phyloP scores from a whole-genome alignment of 352 stramenopile species.

The Pythium sukuiense region DNA sequence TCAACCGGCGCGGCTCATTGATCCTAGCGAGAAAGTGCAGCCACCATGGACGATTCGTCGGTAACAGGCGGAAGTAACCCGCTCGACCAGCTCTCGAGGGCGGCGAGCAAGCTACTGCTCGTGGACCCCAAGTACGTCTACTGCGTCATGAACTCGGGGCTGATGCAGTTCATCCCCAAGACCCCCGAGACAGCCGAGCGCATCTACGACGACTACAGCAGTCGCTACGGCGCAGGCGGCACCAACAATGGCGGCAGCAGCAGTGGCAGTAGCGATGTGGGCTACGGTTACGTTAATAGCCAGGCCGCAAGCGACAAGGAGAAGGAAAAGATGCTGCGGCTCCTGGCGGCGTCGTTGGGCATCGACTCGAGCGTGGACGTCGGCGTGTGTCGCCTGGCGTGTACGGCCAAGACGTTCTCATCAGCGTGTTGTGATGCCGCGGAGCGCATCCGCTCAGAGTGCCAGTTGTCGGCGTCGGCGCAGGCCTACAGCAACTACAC shows the following conservation, averaged over 20 bases:
- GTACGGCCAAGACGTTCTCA: conserved; percentile 7
- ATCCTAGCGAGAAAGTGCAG: background rate
- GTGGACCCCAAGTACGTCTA: conserved; percentile 48
- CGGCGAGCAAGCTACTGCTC: conserved; percentile 37
- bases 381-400: conserved; percentile 2
- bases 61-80: background rate
- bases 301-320: background rate
- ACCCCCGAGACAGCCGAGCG: background rate
- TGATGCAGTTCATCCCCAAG: conserved; percentile 38
- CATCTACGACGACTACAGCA: background rate
- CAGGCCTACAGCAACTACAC: conserved; percentile 38
- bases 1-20: background rate
- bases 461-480: conserved; percentile 28
- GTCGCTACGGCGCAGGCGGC: background rate
- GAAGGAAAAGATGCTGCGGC: background rate
- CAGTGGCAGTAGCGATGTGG: background rate
- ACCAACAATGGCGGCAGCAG: background rate
- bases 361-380: conserved; percentile 12
- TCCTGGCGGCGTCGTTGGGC: background rate
- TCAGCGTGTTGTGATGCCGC: conserved; percentile 6
- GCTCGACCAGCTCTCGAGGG: conserved; percentile 29
- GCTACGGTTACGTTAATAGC: background rate
- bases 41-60: background rate
- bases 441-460: conserved; percentile 22
- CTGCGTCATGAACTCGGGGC: conserved; percentile 69